Percentiles rank a stretch among this genome's conserved stretches.
phyloP scores from a whole-genome alignment of 768 basidiomycete species.

The Russula abietina region DNA sequence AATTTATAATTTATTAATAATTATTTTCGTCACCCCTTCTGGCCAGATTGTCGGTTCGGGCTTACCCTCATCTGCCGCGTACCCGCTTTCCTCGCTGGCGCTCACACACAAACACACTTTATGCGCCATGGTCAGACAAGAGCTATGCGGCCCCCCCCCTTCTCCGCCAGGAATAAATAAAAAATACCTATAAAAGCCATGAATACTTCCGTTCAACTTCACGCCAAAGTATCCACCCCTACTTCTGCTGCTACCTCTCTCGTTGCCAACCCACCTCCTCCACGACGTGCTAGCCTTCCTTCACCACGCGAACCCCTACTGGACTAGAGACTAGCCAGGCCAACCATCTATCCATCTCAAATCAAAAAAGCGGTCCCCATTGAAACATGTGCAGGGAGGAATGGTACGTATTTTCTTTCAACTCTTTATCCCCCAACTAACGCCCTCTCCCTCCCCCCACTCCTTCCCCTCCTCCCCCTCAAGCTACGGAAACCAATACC shows the following conservation, averaged over 20 bases:
- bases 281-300: background rate
- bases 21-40: conserved; percentile 8
- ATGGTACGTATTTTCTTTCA: conserved; percentile 11
- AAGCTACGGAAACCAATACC: conserved; percentile 25
- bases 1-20: background rate
- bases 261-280: background rate
- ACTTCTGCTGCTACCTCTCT: background rate
- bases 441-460: background rate
- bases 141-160: conserved; percentile 17
- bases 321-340: background rate
- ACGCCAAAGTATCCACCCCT: background rate
- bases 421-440: background rate
- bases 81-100: conserved; percentile 20
- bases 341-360: background rate
- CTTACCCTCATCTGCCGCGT: conserved; percentile 20
- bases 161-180: background rate
- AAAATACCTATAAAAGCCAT: conserved; percentile 12
- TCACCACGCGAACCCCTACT: background rate
- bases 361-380: background rate
- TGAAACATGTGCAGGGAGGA: conserved; percentile 24
- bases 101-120: background rate
- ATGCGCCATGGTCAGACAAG: conserved; percentile 4
- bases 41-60: conserved; percentile 19
- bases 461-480: background rate
- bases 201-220: background rate